These are phyloP conservation scores for Aquilaria yunnanensis DNA, from an alignment of 345 rosid species.

Conservation along the genomic window DNA sequence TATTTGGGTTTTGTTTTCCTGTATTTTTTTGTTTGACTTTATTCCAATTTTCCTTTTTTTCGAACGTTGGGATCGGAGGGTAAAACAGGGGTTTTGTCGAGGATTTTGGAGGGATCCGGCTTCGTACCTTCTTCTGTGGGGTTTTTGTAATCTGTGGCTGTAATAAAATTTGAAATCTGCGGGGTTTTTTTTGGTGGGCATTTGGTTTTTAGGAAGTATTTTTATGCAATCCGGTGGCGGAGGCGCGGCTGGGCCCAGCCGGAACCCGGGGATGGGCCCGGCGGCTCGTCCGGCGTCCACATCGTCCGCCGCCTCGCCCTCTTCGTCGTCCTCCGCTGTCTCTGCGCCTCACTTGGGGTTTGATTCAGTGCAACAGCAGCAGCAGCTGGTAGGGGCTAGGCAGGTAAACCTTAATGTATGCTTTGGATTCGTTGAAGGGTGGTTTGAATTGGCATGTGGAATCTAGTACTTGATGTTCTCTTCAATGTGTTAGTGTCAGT, in stretches of 20 bases:
- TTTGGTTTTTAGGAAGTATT: background rate
- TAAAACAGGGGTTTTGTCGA: slow-evolving; percentile 20
- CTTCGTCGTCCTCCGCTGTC: slow-evolving; percentile 93
- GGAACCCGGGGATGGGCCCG: slow-evolving; percentile 49
- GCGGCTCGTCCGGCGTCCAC: slow-evolving; percentile 82
- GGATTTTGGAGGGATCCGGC: slow-evolving; percentile 45
- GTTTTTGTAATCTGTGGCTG: background rate
- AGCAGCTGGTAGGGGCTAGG: slow-evolving; percentile 50
- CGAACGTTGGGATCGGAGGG: slow-evolving; percentile 63
- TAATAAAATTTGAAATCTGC: slow-evolving; percentile 17
- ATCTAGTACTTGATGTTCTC: slow-evolving; percentile 9
- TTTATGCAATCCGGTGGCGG: slow-evolving; percentile 80
- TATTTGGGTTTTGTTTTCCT: slow-evolving; percentile 11
- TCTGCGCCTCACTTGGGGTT: slow-evolving; percentile 59
- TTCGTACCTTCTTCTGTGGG: slow-evolving; percentile 10
- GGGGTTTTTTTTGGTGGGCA: slow-evolving; percentile 22
- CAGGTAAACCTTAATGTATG: slow-evolving; percentile 41
- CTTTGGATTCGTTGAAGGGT: background rate
- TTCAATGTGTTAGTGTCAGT: slow-evolving; percentile 3
- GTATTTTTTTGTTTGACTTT: slow-evolving; percentile 9
- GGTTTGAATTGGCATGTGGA: slow-evolving; percentile 16
- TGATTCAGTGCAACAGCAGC: slow-evolving; percentile 61
- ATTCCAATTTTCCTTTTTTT: slow-evolving; percentile 20
- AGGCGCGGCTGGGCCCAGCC: slow-evolving; percentile 76
- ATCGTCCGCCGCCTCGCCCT: slow-evolving; percentile 91